phyloP scores from a whole-genome alignment of 768 basidiomycete genomes.

The Trametes meyenii region DNA sequence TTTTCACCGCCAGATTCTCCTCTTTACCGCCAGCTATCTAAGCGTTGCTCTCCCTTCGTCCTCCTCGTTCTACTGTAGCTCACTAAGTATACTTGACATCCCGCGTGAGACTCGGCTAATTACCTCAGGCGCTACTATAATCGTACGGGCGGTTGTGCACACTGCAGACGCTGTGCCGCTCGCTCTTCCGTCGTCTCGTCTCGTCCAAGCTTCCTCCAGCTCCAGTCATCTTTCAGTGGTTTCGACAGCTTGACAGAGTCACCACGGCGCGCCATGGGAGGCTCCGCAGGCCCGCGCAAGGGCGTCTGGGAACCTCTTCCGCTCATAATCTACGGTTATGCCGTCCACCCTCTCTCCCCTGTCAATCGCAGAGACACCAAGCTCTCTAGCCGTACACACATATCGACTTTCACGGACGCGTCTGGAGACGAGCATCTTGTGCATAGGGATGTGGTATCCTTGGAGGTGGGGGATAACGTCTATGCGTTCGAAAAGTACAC shows the following conservation, averaged over 20 bases:
- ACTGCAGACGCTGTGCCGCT: neutral
- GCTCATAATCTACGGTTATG: constrained; percentile 88
- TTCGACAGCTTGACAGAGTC: constrained; percentile 2
- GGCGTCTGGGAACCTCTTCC: constrained; percentile 68
- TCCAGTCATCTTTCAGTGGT: neutral
- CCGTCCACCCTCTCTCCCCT: constrained; percentile 79
- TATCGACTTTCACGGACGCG: constrained; percentile 62
- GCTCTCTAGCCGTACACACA: constrained; percentile 57
- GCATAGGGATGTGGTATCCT: constrained; percentile 75
- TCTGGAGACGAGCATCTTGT: constrained; percentile 64
- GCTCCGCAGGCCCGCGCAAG: constrained; percentile 28
- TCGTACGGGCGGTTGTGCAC: neutral
- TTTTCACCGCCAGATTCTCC: neutral
- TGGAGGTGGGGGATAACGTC: constrained; percentile 95
- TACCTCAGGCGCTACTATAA: neutral
- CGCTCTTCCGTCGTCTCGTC: neutral
- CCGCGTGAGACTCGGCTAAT: neutral
- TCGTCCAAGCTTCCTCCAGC: neutral
- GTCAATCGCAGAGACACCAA: constrained; percentile 70
- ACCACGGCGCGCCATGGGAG: constrained; percentile 15
- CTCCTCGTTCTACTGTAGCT: no score
- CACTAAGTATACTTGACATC: neutral
- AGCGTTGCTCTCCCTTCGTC: no score
- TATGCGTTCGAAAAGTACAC: constrained; percentile 95
- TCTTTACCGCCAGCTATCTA: no score